Evolutionary conservation across 306 rosid genomes (phyloP), one percentile per base, ranked within the genome.

Genomic region (Sicyos baderoa): DNA sequence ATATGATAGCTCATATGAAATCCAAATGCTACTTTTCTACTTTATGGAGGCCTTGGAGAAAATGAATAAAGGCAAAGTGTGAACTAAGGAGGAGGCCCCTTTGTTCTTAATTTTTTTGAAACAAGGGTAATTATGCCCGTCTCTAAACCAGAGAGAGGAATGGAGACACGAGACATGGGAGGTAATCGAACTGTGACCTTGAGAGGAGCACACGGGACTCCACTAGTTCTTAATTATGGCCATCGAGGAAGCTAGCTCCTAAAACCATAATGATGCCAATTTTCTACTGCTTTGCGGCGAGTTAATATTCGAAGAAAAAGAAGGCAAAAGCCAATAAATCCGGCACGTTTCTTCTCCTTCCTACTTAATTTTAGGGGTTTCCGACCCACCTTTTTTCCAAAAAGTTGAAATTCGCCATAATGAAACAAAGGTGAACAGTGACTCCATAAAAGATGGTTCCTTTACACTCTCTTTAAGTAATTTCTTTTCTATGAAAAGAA

Each of bases 341-440:
- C 72, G 57, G 57, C 72, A 67, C 72, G 72, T 22, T 65, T 21
- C 51, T 63, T 63, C 71, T 47, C 55, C 54, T 66, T 47, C 71
- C 32, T 66, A 66, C 71, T 22, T 45, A 44, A 66, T 66, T 47
- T 66, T 21, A 66, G 71, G 37, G 54, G 71, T 14, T 13, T 64
- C 37, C 53, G 9, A 5, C 68, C 35, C 54, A 21, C 42, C 53
- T 64, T 66, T 22, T 47, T 40, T 47, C 40, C 55, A 13, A 67
- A 67, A 48, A 48, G 57, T 67, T 23, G 56, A 67, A 48, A 23
- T 22, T 16, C 22, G 44, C 11, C 37, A 25, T 49, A 23, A 49
- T 49, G 56, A 67, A 19, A 14, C 8, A 48, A 49, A 47, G 40
- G 14, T 47, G 55, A 66, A 14, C 40, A 45, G 71, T 66, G 40